Conservation (phyloP, 805 yeast species). For the Metschnikowia cerradonensis region DNA sequence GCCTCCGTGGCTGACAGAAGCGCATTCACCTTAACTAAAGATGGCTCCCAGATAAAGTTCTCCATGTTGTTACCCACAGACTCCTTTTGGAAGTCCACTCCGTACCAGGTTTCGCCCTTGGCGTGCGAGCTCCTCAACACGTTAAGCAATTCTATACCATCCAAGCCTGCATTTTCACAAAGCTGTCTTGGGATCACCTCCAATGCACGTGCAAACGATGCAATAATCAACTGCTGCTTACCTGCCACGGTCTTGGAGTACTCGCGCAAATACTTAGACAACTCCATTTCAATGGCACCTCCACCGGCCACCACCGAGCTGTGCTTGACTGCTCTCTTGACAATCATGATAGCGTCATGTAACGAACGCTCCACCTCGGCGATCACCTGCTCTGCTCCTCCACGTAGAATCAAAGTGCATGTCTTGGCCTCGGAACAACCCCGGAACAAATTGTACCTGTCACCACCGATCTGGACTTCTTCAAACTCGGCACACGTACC, state of each 20-base stretch:
- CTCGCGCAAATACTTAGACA: constrained; percentile 84
- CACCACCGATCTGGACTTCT: constrained; percentile 94
- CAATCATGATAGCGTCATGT: constrained; percentile 98
- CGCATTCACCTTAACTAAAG: constrained; percentile 91
- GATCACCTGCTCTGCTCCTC: constrained; percentile 97
- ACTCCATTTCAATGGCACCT: constrained; percentile 98
- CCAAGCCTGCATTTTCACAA: constrained; percentile 98
- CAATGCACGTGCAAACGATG: constrained; percentile 89
- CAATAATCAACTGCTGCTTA: constrained; percentile 88
- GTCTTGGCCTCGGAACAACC: constrained; percentile 93
- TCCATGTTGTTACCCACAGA: constrained; percentile 78
- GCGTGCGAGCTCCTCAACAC: constrained; percentile 91
- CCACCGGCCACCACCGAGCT: constrained; percentile 94
- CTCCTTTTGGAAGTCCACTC: constrained; percentile 87
- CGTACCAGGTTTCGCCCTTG: constrained; percentile 87
- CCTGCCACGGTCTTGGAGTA: constrained; percentile 87
- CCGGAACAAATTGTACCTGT: constrained; percentile 86
- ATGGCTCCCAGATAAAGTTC: constrained; percentile 95
- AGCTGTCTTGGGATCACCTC: constrained; percentile 96
- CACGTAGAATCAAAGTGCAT: constrained; percentile 88
- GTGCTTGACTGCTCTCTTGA: constrained; percentile 87
- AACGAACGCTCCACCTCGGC: constrained; percentile 97
- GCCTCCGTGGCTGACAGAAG: constrained; percentile 95
- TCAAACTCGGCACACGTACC: constrained; percentile 57
- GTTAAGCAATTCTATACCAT: constrained; percentile 91